Base-by-base conservation (phyloP, 345 rosid species). In the Lumnitzera racemosa region DNA sequence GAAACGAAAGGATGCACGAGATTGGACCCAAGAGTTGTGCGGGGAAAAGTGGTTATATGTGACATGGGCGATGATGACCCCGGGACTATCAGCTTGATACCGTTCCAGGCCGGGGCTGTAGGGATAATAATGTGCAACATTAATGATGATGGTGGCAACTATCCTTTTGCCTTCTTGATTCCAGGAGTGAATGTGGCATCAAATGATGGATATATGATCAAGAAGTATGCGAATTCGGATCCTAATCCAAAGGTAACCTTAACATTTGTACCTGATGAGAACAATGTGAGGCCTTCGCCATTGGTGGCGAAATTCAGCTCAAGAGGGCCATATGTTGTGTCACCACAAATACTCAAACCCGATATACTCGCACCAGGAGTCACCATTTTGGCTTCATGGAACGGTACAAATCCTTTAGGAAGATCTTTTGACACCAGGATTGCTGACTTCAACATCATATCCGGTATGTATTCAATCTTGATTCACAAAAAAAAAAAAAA, bases 301-400 rank as follows among this genome's bases (percentile, higher is more conserved):
- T 91, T 89, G 13, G 98, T 89, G 5, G 95, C 98, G 15, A 88
- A 92, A 2, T 87, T 89, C 64, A 81, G 90, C 63, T 89, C 98
- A 0, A 70, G 98, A 57, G 98, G 98, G 13, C 98, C 98, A 0
- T 86, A 85, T 59, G 29, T 72, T 72, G 87, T 83, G 24, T 85
- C 87, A 1, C 86, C 89, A 12, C 82, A 83, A 65, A 87, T 89
- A 59, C 66, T 89, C 84, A 92, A 92, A 58, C 96, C 98, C 25
- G 98, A 92, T 72, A 74, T 92, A 47, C 81, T 92, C 70, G 98
- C 90, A 13, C 98, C 96, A 0, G 96, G 96, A 0, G 96, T 92
- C 43, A 89, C 83, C 71, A 92, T 92, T 24, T 63, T 89, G 56
- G 96, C 98, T 17, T 86, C 76, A 0, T 89, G 96, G 3, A 88